A percentile compares a stretch with the other conserved stretches of the same genome.
Conservation (phyloP, 495 filamentous ascomycete species). For the Penicillium egyptiacum region DNA sequence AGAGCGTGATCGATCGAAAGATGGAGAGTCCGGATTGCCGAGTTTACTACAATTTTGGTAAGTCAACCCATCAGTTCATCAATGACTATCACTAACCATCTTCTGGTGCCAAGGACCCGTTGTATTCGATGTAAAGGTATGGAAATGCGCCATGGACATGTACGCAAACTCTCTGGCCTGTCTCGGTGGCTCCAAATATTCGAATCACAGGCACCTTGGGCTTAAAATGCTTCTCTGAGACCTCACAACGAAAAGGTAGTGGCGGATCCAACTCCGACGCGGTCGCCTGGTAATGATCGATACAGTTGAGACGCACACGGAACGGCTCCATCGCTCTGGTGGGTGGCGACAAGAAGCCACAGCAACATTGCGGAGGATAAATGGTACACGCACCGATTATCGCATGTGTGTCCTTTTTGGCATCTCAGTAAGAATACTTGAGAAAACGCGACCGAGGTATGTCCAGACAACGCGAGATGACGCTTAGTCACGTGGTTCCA, state of each 20-base stretch:
- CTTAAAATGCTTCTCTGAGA: slow-evolving; percentile 52
- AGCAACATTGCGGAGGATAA: slow-evolving; percentile 29
- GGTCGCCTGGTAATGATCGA: slow-evolving; percentile 84
- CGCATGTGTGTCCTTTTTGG: slow-evolving; percentile 4
- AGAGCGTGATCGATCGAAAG: slow-evolving; percentile 83
- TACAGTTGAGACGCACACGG: slow-evolving; percentile 86
- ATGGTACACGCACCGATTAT: slow-evolving; percentile 4
- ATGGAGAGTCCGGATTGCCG: slow-evolving; percentile 71
- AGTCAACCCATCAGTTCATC: neutral
- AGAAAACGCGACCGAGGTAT: slow-evolving; percentile 9
- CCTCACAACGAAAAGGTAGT: slow-evolving; percentile 57
- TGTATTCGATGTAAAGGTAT: slow-evolving; percentile 89
- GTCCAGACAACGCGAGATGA: slow-evolving; percentile 25
- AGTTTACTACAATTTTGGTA: slow-evolving; percentile 50
- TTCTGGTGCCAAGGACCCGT: slow-evolving; percentile 62
- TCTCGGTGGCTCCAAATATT: slow-evolving; percentile 90
- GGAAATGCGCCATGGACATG: slow-evolving; percentile 96
- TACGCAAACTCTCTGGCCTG: slow-evolving; percentile 93
- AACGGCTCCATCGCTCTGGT: slow-evolving; percentile 61
- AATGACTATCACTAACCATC: slow-evolving; percentile 53
- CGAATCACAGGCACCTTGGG: slow-evolving; percentile 84
- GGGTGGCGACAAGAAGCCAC: slow-evolving; percentile 26
- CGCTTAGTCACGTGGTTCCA: slow-evolving; percentile 37
- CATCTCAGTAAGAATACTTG: neutral
- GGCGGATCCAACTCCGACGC: slow-evolving; percentile 81